These are phyloP conservation scores for Mycena sanguinolenta DNA, from an alignment of 768 basidiomycete genomes.

Conservation along the genomic window DNA sequence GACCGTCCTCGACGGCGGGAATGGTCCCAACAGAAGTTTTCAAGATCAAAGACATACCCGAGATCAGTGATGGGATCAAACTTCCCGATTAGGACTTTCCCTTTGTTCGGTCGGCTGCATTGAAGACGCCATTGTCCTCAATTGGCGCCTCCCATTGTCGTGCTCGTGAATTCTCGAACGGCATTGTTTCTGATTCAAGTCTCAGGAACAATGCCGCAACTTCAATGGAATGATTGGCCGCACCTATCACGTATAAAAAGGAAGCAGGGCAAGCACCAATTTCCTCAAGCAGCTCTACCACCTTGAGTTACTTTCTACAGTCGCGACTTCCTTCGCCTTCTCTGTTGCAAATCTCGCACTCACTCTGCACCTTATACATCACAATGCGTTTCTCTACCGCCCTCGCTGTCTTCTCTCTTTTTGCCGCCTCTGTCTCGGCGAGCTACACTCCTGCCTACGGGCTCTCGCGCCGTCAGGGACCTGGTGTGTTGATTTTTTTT, in stretches of 20 bases:
- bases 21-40: too few species aligned
- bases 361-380: constrained; percentile 33
- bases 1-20: too few species aligned
- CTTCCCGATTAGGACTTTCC: neutral
- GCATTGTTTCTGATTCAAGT: constrained; percentile 1
- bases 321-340: constrained; percentile 43
- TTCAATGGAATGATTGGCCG: constrained; percentile 16
- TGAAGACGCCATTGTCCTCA: neutral
- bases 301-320: constrained; percentile 33
- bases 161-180: neutral
- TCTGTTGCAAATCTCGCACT: too few species aligned
- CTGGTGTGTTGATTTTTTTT: constrained; percentile 47
- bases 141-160: constrained; percentile 3
- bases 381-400: constrained; percentile 68
- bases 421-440: constrained; percentile 57
- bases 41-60: too few species aligned
- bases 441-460: constrained; percentile 31
- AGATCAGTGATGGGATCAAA: neutral
- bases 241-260: constrained; percentile 22
- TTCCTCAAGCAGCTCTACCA: constrained; percentile 32
- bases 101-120: neutral
- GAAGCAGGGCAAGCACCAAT: neutral
- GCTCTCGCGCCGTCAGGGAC: constrained; percentile 50
- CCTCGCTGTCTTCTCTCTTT: constrained; percentile 53
- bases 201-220: constrained; percentile 7